Evolutionary conservation across 2,329 filamentous ascomycete genomes (phyloP).

Genomic region (Cercospora sp.): DNA sequence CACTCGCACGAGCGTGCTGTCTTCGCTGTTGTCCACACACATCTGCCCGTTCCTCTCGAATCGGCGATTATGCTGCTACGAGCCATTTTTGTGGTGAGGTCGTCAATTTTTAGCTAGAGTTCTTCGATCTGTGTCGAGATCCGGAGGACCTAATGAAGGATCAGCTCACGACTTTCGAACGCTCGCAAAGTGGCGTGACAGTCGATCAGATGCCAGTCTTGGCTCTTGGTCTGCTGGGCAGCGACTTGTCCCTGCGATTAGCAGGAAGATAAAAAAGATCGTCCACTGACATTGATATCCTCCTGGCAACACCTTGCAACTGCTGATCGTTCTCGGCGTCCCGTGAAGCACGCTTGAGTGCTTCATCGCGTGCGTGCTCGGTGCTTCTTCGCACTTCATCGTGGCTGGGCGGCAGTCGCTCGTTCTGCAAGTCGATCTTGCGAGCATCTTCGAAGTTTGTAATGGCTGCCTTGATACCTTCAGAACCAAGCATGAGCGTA

Average conservation of each 20-base stretch:
- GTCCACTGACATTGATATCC: slow-evolving; percentile 83
- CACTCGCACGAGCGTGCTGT: slow-evolving; percentile 13
- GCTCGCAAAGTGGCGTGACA: neutral
- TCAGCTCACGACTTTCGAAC: slow-evolving; percentile 12
- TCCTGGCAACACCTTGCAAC: slow-evolving; percentile 79
- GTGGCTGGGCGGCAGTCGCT: slow-evolving; percentile 85
- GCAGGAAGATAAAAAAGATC: slow-evolving; percentile 21
- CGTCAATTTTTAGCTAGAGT: neutral
- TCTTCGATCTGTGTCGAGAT: slow-evolving; percentile 16
- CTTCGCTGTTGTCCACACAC: slow-evolving; percentile 2
- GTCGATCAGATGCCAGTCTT: slow-evolving; percentile 17
- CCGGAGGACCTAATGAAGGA: slow-evolving; percentile 21
- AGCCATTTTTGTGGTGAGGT: neutral
- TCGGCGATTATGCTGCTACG: slow-evolving; percentile 6
- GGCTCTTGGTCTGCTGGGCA: slow-evolving; percentile 16
- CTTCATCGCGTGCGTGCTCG: slow-evolving; percentile 76
- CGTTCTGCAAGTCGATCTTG: slow-evolving; percentile 96
- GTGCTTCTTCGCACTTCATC: slow-evolving; percentile 86
- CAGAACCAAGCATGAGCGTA: slow-evolving; percentile 95
- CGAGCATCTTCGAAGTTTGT: slow-evolving; percentile 94
- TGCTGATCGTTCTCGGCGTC: slow-evolving; percentile 92
- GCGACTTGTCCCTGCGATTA: slow-evolving; percentile 14
- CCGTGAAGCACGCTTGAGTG: slow-evolving; percentile 78
- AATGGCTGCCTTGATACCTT: slow-evolving; percentile 98
- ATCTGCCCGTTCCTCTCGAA: neutral